These are phyloP conservation scores for Paecilomyces niveus DNA, from an alignment of 2,329 filamentous ascomycete species.

Conservation along the genomic window DNA sequence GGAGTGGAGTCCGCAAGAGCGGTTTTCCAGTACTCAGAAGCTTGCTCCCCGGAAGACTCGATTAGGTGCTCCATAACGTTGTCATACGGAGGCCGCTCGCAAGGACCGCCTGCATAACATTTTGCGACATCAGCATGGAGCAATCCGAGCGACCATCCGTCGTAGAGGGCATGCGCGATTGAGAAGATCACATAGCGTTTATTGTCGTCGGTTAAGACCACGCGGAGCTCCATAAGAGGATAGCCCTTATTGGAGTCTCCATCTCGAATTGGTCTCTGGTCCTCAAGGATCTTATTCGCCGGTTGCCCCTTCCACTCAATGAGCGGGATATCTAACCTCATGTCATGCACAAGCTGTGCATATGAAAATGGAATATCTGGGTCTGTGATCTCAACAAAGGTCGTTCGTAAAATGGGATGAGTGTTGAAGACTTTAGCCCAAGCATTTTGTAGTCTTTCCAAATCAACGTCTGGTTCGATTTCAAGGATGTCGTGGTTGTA, in stretches of 20 bases:
- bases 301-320: slow-evolving; percentile 11
- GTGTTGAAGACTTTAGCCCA: slow-evolving; percentile 54
- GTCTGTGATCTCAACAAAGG: slow-evolving; percentile 61
- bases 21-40: slow-evolving; percentile 62
- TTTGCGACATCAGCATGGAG: slow-evolving; percentile 63
- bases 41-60: slow-evolving; percentile 39
- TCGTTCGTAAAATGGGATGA: slow-evolving; percentile 68
- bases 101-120: slow-evolving; percentile 51
- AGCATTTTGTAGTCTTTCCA: slow-evolving; percentile 51
- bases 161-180: slow-evolving; percentile 80
- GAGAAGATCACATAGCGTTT: slow-evolving; percentile 54
- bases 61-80: slow-evolving; percentile 51
- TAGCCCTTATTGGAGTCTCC: slow-evolving; percentile 14
- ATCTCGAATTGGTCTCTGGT: slow-evolving; percentile 4
- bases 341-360: slow-evolving; percentile 46
- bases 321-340: slow-evolving; percentile 27
- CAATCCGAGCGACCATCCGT: slow-evolving; percentile 74
- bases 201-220: slow-evolving; percentile 23
- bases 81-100: slow-evolving; percentile 43
- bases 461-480: slow-evolving; percentile 49
- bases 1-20: slow-evolving; percentile 51
- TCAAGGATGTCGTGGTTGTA: slow-evolving; percentile 77
- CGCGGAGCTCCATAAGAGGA: slow-evolving; percentile 26
- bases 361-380: slow-evolving; percentile 49
- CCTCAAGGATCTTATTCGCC: slow-evolving; percentile 11